Base-by-base conservation (phyloP, 1,284 basidiomycete species). In the Cryptococcus depauperatus region DNA sequence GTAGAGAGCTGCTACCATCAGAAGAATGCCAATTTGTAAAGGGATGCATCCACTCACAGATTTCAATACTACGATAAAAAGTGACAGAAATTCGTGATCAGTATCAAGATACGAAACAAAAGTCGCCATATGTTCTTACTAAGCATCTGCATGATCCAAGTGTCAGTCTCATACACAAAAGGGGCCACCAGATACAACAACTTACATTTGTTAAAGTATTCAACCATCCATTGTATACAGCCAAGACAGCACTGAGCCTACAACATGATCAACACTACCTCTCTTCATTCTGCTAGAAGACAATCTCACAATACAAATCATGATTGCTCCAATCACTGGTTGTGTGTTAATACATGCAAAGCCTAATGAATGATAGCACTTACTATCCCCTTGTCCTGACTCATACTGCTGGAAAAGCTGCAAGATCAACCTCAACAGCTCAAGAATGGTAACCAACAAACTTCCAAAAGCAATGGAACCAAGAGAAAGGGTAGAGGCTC, bases 391-490 rank as follows among this genome's bases (percentile, higher is more conserved):
- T 42, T 88, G 78, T 0, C 74, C 74, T 25, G 76, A 76, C n/a
- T 85, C 83, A 51, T 79, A 81, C 59, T 83, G 78, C 55, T 81
- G 75, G 11, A 81, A 69, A 18, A 79, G 70, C 44, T 81, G 78
- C 39, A 92, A 63, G 33, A 87, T 61, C 47, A 88, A 74, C 37
- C 80, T 74, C 35, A 91, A 56, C 4, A 90, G 62, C 57, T 93
- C 89, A 37, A 93, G 74, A 25, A 93, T 64, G 0, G 90, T 88
- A 35, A 93, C 88, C 51, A 93, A 86, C 57, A 93, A 73, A 2
- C 83, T 86, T 4, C 89, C 89, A 60, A 92, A 90, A 4, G 86
- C 85, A 58, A 93, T 89, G 0, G 85, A 88, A 5, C 88, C 90
- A 25, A 95, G 76, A 1, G 85, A 90, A 43, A 84, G 73, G 0